A percentile compares a stretch with the other conserved stretches of the same genome.
These are phyloP conservation scores for Globisporangium echinulatum DNA, from an alignment of 352 stramenopile species.

Conservation along the genomic window DNA sequence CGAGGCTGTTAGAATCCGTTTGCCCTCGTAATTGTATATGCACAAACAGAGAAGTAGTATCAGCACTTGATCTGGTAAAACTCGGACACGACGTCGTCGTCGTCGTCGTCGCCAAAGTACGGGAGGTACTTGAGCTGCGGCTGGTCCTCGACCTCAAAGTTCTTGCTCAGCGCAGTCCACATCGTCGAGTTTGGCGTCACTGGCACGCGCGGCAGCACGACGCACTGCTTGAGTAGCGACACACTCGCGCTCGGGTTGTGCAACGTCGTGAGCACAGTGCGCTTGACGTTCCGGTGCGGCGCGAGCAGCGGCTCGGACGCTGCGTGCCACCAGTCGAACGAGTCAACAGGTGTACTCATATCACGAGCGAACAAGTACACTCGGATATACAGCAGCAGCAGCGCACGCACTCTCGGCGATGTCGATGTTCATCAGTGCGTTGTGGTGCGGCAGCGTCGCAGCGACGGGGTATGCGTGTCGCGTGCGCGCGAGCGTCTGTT, in stretches of 20 bases:
- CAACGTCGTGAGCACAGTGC: slow-evolving; percentile 22
- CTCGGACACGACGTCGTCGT: slow-evolving; percentile 75
- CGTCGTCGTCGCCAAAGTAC: slow-evolving; percentile 79
- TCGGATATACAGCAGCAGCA: not conserved
- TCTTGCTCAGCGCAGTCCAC: slow-evolving; percentile 79
- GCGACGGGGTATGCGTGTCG: slow-evolving; percentile 24
- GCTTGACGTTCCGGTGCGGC: slow-evolving; percentile 17
- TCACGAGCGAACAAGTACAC: too few relatives aligned
- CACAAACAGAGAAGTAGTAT: not conserved
- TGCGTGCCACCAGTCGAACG: slow-evolving; percentile 6
- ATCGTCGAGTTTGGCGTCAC: slow-evolving; percentile 52
- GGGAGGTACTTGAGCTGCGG: slow-evolving; percentile 60
- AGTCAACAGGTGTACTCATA: not conserved
- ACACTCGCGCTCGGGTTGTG: slow-evolving; percentile 17
- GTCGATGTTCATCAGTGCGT: slow-evolving; percentile 35
- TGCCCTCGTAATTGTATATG: not conserved
- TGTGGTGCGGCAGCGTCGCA: slow-evolving; percentile 17
- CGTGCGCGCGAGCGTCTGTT: slow-evolving; percentile 14
- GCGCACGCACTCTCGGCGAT: slow-evolving; percentile 41
- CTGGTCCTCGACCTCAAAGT: slow-evolving; percentile 85
- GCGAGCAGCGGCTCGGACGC: slow-evolving; percentile 35
- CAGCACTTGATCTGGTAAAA: slow-evolving; percentile 77
- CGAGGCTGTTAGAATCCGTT: not conserved
- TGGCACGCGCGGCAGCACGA: slow-evolving; percentile 48
- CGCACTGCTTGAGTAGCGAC: slow-evolving; percentile 21